Evolutionary conservation across 2,329 filamentous ascomycete genomes (phyloP), one percentile per base, ranked within the genome.

Genomic region (Penicillium paneum): DNA sequence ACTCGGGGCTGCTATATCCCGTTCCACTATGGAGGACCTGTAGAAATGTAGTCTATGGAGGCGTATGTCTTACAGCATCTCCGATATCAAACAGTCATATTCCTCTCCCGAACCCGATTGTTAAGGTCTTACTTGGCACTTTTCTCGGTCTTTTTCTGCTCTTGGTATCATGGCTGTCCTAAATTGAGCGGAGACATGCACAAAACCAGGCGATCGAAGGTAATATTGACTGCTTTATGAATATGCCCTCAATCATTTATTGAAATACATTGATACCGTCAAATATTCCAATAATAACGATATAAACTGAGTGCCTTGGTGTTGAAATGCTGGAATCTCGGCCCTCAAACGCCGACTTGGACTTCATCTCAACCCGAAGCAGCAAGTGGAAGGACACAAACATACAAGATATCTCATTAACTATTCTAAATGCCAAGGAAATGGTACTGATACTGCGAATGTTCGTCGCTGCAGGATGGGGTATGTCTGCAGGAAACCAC

Each of bases 1-100:
- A 12, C 44, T 49, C 17, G 24, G 36, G 31, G 47, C 35, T 21
- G 48, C 53, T 39, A 61, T 61, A 34, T 55, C 57, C 54, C 63
- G 68, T 8, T 69, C 73, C 1, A 74, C 72, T 2, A 75, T 68
- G 0, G 64, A 63, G 71, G 67, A 2, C 66, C 70, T 34, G 74
- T 61, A 0, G 70, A 73, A 36, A 61, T 35, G n/a, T 3, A 5
- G 21, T 24, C n/a, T 46, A 12, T 17, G 35, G 31, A 21, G 32
- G 10, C 17, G 5, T 26, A n/a, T 32, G 12, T 31, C 42, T 56
- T 54, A 61, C 55, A 60, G 17, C 38, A 58, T 58, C 10, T 54
- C 57, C 6, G 55, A 53, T 21, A 58, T 55, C 57, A 61, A 53
- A 3, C 45, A 29, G 32, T 58, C 47, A 32, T 61, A 61, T 31